Evolutionary conservation across 2,329 filamentous ascomycete genomes (phyloP).

Genomic region (Arthrinium phaeospermum): DNA sequence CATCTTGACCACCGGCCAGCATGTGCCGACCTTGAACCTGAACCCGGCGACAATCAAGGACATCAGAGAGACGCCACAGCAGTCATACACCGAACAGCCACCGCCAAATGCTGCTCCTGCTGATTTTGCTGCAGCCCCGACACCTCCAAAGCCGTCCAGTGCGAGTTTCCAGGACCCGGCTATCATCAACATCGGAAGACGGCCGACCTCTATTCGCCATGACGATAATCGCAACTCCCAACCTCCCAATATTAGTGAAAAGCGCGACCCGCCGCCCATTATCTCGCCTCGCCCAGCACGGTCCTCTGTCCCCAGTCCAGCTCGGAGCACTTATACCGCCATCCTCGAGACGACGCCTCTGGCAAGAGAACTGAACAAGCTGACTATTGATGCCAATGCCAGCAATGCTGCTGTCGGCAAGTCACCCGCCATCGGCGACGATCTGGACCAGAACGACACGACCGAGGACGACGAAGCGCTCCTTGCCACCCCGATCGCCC

Average conservation of each 20-base stretch:
- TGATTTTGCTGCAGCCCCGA: conserved; percentile 29
- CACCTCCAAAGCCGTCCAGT: conserved; percentile 37
- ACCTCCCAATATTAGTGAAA: conserved; percentile 40
- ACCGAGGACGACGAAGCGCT: conserved; percentile 31
- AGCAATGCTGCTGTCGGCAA: not conserved
- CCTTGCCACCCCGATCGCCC: conserved; percentile 28
- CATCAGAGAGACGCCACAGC: conserved; percentile 26
- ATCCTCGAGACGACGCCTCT: conserved; percentile 21
- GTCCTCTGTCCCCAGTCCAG: conserved; percentile 24
- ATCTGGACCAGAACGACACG: conserved; percentile 25
- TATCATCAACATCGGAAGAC: conserved; percentile 71
- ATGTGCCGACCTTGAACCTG: conserved; percentile 19
- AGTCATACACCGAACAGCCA: conserved; percentile 19
- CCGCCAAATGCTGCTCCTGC: conserved; percentile 28
- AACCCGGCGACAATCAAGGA: conserved; percentile 34
- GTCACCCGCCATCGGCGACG: conserved; percentile 18
- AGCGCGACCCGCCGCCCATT: conserved; percentile 36
- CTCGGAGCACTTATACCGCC: not conserved
- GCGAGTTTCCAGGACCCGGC: conserved; percentile 77
- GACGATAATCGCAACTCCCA: conserved; percentile 32
- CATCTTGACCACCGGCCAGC: conserved; percentile 22
- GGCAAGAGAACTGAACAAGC: conserved; percentile 8
- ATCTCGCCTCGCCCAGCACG: conserved; percentile 29
- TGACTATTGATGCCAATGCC: not conserved
- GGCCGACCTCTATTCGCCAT: conserved; percentile 40